Conservation (phyloP, 495 filamentous ascomycete genomes). For the Lichenothelia convexa region DNA sequence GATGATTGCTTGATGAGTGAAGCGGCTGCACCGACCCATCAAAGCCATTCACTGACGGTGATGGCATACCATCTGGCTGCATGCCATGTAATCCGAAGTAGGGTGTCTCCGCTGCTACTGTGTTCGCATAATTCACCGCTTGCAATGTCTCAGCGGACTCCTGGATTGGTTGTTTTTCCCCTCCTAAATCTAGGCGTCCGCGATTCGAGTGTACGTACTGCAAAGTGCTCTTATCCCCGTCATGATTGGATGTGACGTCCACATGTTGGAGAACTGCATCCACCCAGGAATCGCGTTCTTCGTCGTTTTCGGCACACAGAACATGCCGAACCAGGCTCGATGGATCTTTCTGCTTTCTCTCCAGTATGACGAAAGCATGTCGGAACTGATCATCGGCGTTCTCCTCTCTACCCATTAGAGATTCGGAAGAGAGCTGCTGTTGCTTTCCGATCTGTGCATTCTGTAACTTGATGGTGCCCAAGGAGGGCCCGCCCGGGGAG, state of each 20-base stretch:
- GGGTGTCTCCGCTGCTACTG: conserved; percentile 53
- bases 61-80: conserved; percentile 24
- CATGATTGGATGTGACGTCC: conserved; percentile 55
- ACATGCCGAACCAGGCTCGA: conserved; percentile 83
- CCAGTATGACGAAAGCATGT: conserved; percentile 85
- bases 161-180: background rate
- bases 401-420: conserved; percentile 42
- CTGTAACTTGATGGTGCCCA: conserved; percentile 82
- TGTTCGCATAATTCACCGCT: conserved; percentile 69
- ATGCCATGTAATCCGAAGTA: conserved; percentile 29
- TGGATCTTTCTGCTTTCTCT: conserved; percentile 93
- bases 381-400: conserved; percentile 87
- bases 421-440: conserved; percentile 35
- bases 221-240: conserved; percentile 4
- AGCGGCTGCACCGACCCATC: conserved; percentile 4
- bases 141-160: conserved; percentile 31
- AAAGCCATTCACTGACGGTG: conserved; percentile 16
- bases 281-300: conserved; percentile 87
- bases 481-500: conserved; percentile 63
- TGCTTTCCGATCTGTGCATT: conserved; percentile 92
- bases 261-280: conserved; percentile 77
- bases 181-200: background rate
- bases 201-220: background rate
- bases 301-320: conserved; percentile 84
- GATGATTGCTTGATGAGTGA: conserved; percentile 10